Percentiles rank a stretch among this genome's conserved stretches.
Evolutionary conservation across 129 eudicot genomes (phyloP).

Genomic region (Tagetes patula): DNA sequence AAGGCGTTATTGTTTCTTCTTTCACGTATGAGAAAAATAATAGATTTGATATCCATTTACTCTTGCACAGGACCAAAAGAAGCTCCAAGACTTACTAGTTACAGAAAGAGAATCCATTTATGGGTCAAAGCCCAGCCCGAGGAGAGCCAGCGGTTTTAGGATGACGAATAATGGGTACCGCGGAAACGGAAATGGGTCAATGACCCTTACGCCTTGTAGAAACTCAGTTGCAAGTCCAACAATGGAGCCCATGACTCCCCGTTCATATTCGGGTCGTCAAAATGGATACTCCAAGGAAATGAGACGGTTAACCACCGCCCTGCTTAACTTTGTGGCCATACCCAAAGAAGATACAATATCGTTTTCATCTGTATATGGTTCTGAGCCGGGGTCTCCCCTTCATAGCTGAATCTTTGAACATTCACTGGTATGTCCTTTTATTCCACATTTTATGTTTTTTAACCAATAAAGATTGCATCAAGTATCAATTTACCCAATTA

Average conservation of each 20-base stretch:
- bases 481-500: neutral
- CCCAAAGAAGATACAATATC: conserved; percentile 85
- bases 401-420: conserved; percentile 39
- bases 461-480: neutral
- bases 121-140: conserved; percentile 87
- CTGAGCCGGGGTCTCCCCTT: conserved; percentile 89
- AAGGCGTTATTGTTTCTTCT: neutral
- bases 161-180: conserved; percentile 56
- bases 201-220: conserved; percentile 75
- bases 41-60: conserved; percentile 10
- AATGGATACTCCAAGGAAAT: conserved; percentile 79
- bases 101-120: conserved; percentile 75
- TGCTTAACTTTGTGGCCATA: conserved; percentile 69
- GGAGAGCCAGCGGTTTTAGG: conserved; percentile 76
- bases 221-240: conserved; percentile 59
- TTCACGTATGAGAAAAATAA: conserved; percentile 3
- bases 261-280: conserved; percentile 73
- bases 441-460: neutral
- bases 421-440: conserved; percentile 39
- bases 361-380: conserved; percentile 77
- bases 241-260: no score
- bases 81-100: conserved; percentile 75
- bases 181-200: conserved; percentile 63
- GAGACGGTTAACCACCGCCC: conserved; percentile 72
- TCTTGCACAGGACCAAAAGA: conserved; percentile 70